phyloP scores from a whole-genome alignment of 2,329 filamentous ascomycete genomes.

The Talaromyces atroroseus region DNA sequence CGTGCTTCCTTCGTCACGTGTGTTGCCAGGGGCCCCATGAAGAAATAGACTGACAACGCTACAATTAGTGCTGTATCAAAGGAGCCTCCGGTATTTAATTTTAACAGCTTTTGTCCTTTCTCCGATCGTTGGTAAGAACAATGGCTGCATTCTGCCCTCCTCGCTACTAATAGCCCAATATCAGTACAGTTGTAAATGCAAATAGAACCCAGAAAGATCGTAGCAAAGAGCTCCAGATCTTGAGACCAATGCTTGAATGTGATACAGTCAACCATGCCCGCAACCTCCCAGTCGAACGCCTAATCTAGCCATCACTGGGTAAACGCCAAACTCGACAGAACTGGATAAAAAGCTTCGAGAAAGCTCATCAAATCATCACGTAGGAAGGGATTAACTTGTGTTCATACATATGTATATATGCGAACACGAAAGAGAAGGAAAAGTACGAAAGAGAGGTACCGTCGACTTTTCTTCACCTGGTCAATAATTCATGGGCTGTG shows the following conservation, averaged over 20 bases:
- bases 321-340: conserved; percentile 4
- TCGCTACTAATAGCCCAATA: background rate
- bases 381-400: background rate
- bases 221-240: background rate
- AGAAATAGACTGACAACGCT: background rate
- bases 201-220: background rate
- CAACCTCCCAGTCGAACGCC: background rate
- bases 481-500: conserved; percentile 38
- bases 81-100: background rate
- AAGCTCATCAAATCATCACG: conserved; percentile 1
- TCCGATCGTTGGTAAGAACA: background rate
- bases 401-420: too few species aligned
- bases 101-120: background rate
- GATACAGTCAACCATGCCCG: background rate
- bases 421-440: background rate
- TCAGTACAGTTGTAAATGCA: background rate
- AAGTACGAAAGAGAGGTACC: background rate
- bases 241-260: background rate
- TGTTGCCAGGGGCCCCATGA: background rate
- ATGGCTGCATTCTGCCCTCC: background rate
- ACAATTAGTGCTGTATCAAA: background rate
- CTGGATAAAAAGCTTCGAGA: background rate
- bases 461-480: background rate
- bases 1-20: background rate
- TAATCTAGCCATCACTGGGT: background rate